These are phyloP conservation scores for Aspergillus tamarii DNA, from an alignment of 2,329 filamentous ascomycete genomes.

Conservation along the genomic window DNA sequence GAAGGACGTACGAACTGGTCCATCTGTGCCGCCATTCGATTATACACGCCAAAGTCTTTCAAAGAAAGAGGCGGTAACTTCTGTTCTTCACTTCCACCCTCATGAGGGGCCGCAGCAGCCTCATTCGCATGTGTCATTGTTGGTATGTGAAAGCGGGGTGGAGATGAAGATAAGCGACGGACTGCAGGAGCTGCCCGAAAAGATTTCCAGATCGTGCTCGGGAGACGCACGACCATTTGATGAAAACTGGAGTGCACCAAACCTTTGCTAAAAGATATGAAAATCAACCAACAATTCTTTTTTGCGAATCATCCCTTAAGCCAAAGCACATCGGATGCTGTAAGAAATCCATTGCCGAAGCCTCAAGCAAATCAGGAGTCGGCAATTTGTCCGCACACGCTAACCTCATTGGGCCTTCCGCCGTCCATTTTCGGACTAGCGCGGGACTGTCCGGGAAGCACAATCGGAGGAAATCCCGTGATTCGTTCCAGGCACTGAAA, in stretches of 20 bases:
- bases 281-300: background rate
- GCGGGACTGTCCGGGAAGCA: background rate
- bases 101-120: background rate
- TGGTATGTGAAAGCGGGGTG: background rate
- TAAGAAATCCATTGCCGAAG: background rate
- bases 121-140: background rate
- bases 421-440: background rate
- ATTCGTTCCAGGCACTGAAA: background rate
- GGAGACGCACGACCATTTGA: background rate
- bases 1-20: slow-evolving; percentile 64
- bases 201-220: too few relatives aligned
- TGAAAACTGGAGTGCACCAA: background rate
- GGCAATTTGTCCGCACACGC: background rate
- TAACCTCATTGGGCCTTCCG: background rate
- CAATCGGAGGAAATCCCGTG: background rate
- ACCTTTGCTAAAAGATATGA: background rate
- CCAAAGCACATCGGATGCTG: background rate
- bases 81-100: background rate
- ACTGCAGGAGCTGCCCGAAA: background rate
- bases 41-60: slow-evolving; percentile 70
- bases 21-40: slow-evolving; percentile 75
- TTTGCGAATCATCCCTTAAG: background rate
- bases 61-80: slow-evolving; percentile 62
- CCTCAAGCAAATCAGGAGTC: background rate
- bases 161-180: background rate